phyloP scores from a whole-genome alignment of 1,284 basidiomycete genomes.

The Trametes versicolor region DNA sequence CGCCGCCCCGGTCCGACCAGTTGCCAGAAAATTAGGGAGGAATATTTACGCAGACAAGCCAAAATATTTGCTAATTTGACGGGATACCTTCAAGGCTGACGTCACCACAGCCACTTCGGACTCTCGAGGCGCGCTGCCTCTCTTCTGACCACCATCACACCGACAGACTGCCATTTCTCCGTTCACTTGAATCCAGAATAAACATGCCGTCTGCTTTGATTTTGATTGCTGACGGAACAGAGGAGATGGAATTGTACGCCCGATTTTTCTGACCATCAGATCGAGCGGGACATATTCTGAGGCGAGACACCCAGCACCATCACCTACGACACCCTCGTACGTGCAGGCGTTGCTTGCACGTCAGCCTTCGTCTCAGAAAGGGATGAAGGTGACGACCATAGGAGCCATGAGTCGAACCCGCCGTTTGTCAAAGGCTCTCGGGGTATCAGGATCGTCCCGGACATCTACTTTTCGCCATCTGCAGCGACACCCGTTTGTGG shows the following conservation, averaged over 20 bases:
- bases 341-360: constrained; percentile 70
- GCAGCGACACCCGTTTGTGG: constrained; percentile 38
- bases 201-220: constrained; percentile 72
- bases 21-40: not conserved
- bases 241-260: constrained; percentile 87
- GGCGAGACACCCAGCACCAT: constrained; percentile 62
- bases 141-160: not conserved
- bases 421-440: constrained; percentile 72
- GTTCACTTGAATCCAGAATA: not conserved
- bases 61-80: not conserved
- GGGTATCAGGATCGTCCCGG: constrained; percentile 79
- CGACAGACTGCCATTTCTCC: not conserved
- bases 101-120: not conserved
- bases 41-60: not conserved
- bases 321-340: constrained; percentile 82
- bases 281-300: constrained; percentile 10
- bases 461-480: constrained; percentile 61
- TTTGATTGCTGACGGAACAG: constrained; percentile 89
- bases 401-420: constrained; percentile 38
- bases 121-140: no score
- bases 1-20: constrained; percentile 6
- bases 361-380: constrained; percentile 71
- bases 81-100: not conserved
- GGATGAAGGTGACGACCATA: constrained; percentile 14
- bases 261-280: constrained; percentile 36